Evolutionary conservation across 2,329 filamentous ascomycete genomes (phyloP).

Genomic region (Xylaria sp.): DNA sequence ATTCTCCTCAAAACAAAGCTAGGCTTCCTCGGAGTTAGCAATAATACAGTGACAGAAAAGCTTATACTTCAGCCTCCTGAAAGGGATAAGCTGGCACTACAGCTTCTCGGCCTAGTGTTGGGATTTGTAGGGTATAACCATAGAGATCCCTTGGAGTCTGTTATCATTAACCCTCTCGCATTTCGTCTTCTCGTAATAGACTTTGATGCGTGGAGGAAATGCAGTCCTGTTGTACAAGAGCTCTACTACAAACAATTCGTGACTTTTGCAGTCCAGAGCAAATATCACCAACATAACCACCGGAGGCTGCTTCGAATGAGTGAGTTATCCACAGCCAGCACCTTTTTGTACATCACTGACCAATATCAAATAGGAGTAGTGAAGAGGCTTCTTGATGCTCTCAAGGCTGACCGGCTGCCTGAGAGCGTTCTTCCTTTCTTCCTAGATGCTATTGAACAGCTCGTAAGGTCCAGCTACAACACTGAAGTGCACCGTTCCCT

Average conservation of each 20-base stretch:
- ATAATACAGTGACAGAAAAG: slow-evolving; percentile 52
- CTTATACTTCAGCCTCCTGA: slow-evolving; percentile 63
- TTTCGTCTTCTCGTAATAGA: slow-evolving; percentile 94
- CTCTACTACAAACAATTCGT: slow-evolving; percentile 94
- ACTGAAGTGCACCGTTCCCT: slow-evolving; percentile 87
- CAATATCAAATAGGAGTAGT: slow-evolving; percentile 73
- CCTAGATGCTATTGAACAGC: slow-evolving; percentile 78
- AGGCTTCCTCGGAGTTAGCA: slow-evolving; percentile 60
- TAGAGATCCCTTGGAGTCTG: slow-evolving; percentile 81
- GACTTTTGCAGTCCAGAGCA: slow-evolving; percentile 88
- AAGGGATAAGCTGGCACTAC: slow-evolving; percentile 65
- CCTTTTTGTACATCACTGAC: slow-evolving; percentile 37
- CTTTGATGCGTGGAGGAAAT: slow-evolving; percentile 90
- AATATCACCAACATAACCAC: slow-evolving; percentile 91
- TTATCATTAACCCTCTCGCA: slow-evolving; percentile 94
- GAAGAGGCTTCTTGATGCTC: slow-evolving; percentile 86
- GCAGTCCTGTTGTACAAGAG: slow-evolving; percentile 79
- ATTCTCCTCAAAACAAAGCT: slow-evolving; percentile 87
- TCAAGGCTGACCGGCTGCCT: slow-evolving; percentile 85
- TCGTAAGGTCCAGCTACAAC: slow-evolving; percentile 83
- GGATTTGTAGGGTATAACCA: slow-evolving; percentile 90
- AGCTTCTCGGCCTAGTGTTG: slow-evolving; percentile 80
- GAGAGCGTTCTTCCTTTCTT: slow-evolving; percentile 80
- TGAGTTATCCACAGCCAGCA: slow-evolving; percentile 59
- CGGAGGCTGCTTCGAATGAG: slow-evolving; percentile 89